Percentiles rank a stretch among this genome's conserved stretches.
phyloP scores from a whole-genome alignment of 306 rosid genomes.

The Pachyrhizus erosus region DNA sequence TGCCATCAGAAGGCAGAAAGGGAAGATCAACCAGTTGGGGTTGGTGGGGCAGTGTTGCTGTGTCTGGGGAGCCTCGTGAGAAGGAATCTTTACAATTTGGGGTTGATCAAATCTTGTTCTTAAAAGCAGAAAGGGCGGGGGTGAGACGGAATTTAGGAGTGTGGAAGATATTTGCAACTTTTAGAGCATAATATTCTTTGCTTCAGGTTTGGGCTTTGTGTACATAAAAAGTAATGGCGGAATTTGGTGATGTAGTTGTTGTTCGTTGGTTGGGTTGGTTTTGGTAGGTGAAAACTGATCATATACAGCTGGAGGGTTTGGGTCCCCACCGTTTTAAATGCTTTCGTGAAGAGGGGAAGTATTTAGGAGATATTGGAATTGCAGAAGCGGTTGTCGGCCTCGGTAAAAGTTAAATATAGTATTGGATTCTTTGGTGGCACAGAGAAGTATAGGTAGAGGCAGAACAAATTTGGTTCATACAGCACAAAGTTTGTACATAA shows the following conservation, averaged over 20 bases:
- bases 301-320: conserved; percentile 37
- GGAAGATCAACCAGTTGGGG: conserved; percentile 74
- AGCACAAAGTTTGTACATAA: conserved; percentile 56
- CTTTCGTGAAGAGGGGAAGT: conserved; percentile 44
- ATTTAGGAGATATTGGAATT: conserved; percentile 27
- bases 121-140: conserved; percentile 43
- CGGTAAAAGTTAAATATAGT: conserved; percentile 33
- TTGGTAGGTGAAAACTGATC: conserved; percentile 57
- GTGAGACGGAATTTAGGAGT: conserved; percentile 34
- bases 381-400: conserved; percentile 31
- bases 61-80: conserved; percentile 91
- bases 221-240: conserved; percentile 60
- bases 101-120: conserved; percentile 86
- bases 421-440: conserved; percentile 43
- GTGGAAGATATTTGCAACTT: conserved; percentile 53
- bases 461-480: conserved; percentile 40
- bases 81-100: conserved; percentile 93
- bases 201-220: conserved; percentile 69
- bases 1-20: conserved; percentile 56
- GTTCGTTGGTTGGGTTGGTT: conserved; percentile 65
- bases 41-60: conserved; percentile 88
- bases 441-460: conserved; percentile 49
- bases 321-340: conserved; percentile 47
- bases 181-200: conserved; percentile 72
- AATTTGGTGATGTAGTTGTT: conserved; percentile 63